Base-by-base conservation (phyloP, 495 filamentous ascomycete genomes). In the Lasiosphaeria miniovina region DNA sequence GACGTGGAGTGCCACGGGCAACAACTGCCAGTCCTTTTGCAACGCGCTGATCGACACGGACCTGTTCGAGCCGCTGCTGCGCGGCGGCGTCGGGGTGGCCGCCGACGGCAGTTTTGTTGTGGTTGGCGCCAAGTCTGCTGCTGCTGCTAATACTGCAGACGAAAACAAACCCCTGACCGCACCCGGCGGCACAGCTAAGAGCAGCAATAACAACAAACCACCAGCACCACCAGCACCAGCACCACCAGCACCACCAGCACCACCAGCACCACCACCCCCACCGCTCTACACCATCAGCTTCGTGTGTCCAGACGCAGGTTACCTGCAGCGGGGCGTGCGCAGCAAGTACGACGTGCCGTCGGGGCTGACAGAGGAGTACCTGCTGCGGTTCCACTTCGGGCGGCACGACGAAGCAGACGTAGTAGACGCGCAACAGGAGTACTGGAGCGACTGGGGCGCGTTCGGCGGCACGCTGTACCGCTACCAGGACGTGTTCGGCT, bases 401-500 rank as follows among this genome's bases (percentile, higher is more conserved):
- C 58, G 41, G 8, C 71, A 74, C 64, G 63, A 74, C 50, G 72
- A 75, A n/a, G 50, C 72, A 8, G 75, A 78, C 53, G 60, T 78
- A 7, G 62, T 76, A 49, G 75, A 80, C 68, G 66, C 73, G 1
- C 63, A 71, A 3, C 63, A 66, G 49, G 75, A 77, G 49, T 78
- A 78, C 65, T 80, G 71, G 74, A 58, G 71, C 59, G 74, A 78
- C 64, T 80, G 75, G 76, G 77, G 70, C 15, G 66, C 70, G 9
- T 77, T 78, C 36, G 69, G 65, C 8, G 61, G 63, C 0, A 65
- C 63, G 2, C 50, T 78, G 8, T 77, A 77, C 61, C 55, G 57
- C 17, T 66, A 73, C 59, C 70, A 75, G 40, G 59, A 71, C 57
- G 50, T 75, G 38, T 79, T 79, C 51, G 74, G 73, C 15, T 77